Conservation (phyloP, 1,284 basidiomycete genomes). For the Trametes pubescens region DNA sequence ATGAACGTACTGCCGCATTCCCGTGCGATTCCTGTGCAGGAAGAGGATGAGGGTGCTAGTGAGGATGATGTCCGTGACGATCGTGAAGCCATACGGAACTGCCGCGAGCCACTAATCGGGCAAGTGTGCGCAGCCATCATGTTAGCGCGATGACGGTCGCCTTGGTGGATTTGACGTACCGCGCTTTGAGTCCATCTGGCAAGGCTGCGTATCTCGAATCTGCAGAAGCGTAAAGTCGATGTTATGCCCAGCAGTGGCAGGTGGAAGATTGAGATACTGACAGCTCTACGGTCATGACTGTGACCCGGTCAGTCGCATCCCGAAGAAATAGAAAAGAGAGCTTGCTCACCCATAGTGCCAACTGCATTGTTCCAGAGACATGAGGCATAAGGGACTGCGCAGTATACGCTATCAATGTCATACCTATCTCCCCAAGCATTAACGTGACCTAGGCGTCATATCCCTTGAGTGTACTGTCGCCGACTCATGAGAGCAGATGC, state of each 20-base stretch:
- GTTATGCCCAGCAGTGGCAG: background rate
- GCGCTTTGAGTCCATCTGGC: background rate
- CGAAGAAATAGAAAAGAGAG: no score
- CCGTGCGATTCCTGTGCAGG: conserved; percentile 1
- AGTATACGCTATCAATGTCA: no score
- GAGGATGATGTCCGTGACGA: background rate
- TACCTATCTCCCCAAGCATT: no score
- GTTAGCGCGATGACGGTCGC: background rate
- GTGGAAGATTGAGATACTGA: no score
- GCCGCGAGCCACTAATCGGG: background rate
- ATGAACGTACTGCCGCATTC: background rate
- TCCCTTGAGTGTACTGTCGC: no score
- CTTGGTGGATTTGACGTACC: background rate
- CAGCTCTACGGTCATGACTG: no score
- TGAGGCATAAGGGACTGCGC: no score
- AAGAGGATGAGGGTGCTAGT: background rate
- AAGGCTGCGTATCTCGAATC: background rate
- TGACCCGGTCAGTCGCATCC: no score
- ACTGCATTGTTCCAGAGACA: no score
- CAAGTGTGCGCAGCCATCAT: background rate
- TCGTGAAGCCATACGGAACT: background rate
- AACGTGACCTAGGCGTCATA: no score
- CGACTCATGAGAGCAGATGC: no score
- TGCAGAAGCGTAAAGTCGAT: background rate
- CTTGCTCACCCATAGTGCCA: no score